phyloP scores from a whole-genome alignment of 805 yeast species.

The Debaryomyces maramus region DNA sequence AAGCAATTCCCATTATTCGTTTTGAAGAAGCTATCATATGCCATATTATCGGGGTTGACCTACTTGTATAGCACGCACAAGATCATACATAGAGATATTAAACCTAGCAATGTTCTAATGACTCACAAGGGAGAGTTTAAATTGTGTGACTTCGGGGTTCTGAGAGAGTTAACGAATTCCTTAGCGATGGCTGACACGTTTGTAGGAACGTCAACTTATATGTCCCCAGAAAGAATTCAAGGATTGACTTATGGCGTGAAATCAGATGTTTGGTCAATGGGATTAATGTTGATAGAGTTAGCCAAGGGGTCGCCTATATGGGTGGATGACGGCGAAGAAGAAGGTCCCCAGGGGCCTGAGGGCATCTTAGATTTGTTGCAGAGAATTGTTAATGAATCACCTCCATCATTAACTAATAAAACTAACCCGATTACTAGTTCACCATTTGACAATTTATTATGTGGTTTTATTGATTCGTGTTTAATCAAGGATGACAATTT shows the following conservation, averaged over 20 bases:
- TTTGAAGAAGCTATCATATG: conserved; percentile 69
- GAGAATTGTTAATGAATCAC: conserved; percentile 88
- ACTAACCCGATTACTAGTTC: conserved; percentile 26
- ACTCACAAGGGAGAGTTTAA: conserved; percentile 86
- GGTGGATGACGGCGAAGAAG: conserved; percentile 48
- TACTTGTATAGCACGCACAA: conserved; percentile 82
- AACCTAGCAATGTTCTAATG: conserved; percentile 90
- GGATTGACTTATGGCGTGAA: conserved; percentile 93
- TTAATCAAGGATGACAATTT: conserved; percentile 64
- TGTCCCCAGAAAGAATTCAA: conserved; percentile 96
- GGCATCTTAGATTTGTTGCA: conserved; percentile 90
- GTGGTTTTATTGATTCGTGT: conserved; percentile 73
- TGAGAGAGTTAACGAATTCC: conserved; percentile 87
- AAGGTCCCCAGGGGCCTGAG: conserved; percentile 53
- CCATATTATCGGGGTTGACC: conserved; percentile 76
- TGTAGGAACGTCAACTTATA: conserved; percentile 96
- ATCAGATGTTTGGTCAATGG: conserved; percentile 97
- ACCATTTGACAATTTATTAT: conserved; percentile 48
- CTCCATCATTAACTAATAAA: conserved; percentile 61
- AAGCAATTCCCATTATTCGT: conserved; percentile 56
- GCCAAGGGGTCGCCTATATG: conserved; percentile 85
- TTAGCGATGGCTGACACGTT: conserved; percentile 87
- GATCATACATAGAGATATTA: conserved; percentile 93
- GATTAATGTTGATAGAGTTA: conserved; percentile 83
- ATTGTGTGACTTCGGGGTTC: conserved; percentile 95